Conservation (phyloP, 1,139 yeast species). For the Debaryomycetaceae sp. region DNA sequence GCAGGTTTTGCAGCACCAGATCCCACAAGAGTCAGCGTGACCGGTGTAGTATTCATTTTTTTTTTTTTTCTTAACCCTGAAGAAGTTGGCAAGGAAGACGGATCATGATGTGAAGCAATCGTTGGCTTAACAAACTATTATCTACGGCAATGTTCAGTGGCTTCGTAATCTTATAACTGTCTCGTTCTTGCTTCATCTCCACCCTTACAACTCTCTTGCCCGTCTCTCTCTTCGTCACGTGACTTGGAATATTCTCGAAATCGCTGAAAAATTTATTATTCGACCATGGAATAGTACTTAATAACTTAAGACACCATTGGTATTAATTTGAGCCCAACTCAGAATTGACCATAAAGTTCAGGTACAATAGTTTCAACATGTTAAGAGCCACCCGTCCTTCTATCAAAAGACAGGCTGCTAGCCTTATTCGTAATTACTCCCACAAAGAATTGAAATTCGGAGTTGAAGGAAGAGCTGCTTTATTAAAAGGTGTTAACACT, state of each 20-base stretch:
- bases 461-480: constrained; percentile 97
- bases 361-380: constrained; percentile 26
- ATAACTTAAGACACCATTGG: not conserved
- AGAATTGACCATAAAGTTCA: not conserved
- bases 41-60: no score
- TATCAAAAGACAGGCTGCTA: constrained; percentile 35
- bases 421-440: constrained; percentile 58
- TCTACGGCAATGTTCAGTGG: no score
- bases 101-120: no score
- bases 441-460: constrained; percentile 98
- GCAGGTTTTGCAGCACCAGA: no score
- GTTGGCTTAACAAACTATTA: no score
- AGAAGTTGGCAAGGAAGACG: no score
- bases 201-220: not conserved
- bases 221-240: not conserved
- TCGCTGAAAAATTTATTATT: not conserved
- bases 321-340: not conserved
- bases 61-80: no score
- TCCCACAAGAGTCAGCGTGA: no score
- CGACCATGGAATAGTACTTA: not conserved
- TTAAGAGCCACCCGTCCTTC: constrained; percentile 55
- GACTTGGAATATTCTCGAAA: constrained; percentile 1
- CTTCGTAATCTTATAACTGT: no score
- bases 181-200: no score
- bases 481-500: constrained; percentile 92